These are phyloP conservation scores for Wickerhamiella pararugosa DNA, from an alignment of 1,139 yeast genomes.

Conservation along the genomic window DNA sequence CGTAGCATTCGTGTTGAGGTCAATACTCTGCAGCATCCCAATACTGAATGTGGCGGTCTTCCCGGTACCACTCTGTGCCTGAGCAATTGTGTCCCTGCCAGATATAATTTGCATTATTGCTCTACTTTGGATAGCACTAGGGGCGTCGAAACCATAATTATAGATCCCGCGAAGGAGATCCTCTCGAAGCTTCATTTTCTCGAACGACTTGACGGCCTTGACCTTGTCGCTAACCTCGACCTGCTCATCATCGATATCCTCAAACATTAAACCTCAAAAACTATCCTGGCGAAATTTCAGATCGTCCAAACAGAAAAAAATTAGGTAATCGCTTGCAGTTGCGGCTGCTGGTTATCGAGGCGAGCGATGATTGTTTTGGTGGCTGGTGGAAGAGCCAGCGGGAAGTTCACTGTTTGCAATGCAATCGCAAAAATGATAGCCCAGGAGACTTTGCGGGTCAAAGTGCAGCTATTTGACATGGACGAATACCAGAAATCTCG, in stretches of 20 bases:
- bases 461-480: slow-evolving; percentile 19
- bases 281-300: background rate
- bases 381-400: slow-evolving; percentile 69
- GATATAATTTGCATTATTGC: slow-evolving; percentile 86
- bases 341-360: slow-evolving; percentile 11
- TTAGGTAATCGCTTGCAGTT: background rate
- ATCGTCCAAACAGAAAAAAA: background rate
- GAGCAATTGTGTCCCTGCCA: slow-evolving; percentile 89
- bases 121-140: slow-evolving; percentile 89
- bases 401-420: slow-evolving; percentile 30
- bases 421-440: slow-evolving; percentile 10
- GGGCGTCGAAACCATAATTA: slow-evolving; percentile 84
- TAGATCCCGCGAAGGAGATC: slow-evolving; percentile 60
- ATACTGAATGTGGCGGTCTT: slow-evolving; percentile 94
- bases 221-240: slow-evolving; percentile 15
- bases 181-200: slow-evolving; percentile 63
- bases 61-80: slow-evolving; percentile 97
- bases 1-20: slow-evolving; percentile 36
- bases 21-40: slow-evolving; percentile 74
- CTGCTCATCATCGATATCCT: slow-evolving; percentile 14
- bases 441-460: slow-evolving; percentile 10
- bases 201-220: slow-evolving; percentile 38
- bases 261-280: slow-evolving; percentile 11
- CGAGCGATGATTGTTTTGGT: slow-evolving; percentile 34
- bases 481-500: slow-evolving; percentile 16